phyloP scores from a whole-genome alignment of 139 green algal species.

The Spirogloea muscicola region DNA sequence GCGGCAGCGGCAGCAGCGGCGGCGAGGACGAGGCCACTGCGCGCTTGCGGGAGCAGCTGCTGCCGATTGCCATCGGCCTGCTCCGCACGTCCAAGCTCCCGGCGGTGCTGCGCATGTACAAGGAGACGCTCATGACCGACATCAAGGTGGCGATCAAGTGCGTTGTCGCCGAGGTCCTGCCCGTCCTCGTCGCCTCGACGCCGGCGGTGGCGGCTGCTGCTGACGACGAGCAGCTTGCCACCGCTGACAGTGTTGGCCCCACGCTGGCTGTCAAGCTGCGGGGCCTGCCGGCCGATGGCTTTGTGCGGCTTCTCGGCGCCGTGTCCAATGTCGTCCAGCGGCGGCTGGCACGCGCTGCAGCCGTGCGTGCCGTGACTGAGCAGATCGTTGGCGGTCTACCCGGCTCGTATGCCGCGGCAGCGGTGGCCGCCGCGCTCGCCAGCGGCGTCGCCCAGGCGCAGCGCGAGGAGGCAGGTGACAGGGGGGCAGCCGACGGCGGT shows the following conservation, averaged over 20 bases:
- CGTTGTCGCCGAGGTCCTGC: slow-evolving; percentile 43
- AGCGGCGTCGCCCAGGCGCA: neutral
- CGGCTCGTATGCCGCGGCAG: slow-evolving; percentile 13
- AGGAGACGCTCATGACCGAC: slow-evolving; percentile 15
- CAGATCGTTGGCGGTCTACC: slow-evolving; percentile 27
- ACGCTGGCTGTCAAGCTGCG: slow-evolving; percentile 37
- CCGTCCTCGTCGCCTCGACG: slow-evolving; percentile 32
- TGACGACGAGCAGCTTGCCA: neutral
- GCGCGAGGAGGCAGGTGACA: neutral
- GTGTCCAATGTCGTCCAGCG: slow-evolving; percentile 34
- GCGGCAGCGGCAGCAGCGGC: no score
- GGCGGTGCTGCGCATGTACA: slow-evolving; percentile 27
- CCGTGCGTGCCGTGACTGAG: slow-evolving; percentile 28
- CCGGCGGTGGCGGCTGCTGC: neutral
- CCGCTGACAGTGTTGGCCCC: neutral
- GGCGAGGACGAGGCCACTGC: slow-evolving; percentile 41
- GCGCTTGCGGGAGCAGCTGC: slow-evolving; percentile 60
- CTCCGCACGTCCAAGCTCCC: slow-evolving; percentile 55
- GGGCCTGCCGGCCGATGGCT: slow-evolving; percentile 7
- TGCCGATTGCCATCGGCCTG: slow-evolving; percentile 71
- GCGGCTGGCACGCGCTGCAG: slow-evolving; percentile 22
- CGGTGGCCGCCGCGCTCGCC: neutral
- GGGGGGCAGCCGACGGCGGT: neutral
- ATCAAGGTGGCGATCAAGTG: slow-evolving; percentile 48
- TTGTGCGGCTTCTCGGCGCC: slow-evolving; percentile 38